phyloP scores from a whole-genome alignment of 1,284 basidiomycete genomes.

The Tilletia setariae region DNA sequence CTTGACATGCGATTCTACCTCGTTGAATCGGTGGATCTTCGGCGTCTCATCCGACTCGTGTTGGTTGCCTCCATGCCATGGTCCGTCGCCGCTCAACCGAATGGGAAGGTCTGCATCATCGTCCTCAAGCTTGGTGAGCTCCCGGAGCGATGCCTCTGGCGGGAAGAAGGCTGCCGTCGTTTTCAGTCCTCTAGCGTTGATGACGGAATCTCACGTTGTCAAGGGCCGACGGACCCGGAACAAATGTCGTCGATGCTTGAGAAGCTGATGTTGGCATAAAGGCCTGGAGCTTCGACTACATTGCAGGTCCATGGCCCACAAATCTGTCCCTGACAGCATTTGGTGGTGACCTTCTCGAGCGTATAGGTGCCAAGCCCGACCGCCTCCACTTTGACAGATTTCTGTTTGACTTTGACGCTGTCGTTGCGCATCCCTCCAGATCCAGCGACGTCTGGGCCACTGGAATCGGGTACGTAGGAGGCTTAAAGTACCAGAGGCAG shows the following conservation, averaged over 20 bases:
- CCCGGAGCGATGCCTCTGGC: constrained; percentile 55
- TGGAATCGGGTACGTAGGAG: not conserved
- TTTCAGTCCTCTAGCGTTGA: constrained; percentile 81
- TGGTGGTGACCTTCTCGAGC: constrained; percentile 70
- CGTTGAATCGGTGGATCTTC: constrained; percentile 57
- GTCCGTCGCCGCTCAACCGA: constrained; percentile 51
- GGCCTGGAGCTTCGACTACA: constrained; percentile 61
- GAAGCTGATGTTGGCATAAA: constrained; percentile 79
- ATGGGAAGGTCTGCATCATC: constrained; percentile 60
- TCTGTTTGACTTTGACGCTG: not conserved
- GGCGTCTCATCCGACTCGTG: constrained; percentile 59
- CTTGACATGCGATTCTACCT: constrained; percentile 69
- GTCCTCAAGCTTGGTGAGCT: constrained; percentile 71
- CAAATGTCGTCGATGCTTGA: constrained; percentile 78
- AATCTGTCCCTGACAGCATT: constrained; percentile 60
- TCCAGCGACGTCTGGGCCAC: not conserved
- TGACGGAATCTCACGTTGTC: constrained; percentile 72
- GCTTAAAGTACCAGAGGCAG: not conserved
- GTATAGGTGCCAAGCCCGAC: constrained; percentile 74
- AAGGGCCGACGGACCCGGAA: constrained; percentile 82
- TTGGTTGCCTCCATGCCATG: constrained; percentile 68
- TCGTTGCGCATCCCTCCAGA: not conserved
- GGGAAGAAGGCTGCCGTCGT: constrained; percentile 79
- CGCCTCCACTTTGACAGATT: constrained; percentile 20
- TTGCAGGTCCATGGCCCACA: constrained; percentile 45